phyloP scores from a whole-genome alignment of 2,329 filamentous ascomycete genomes.

The Fusarium scirpi region DNA sequence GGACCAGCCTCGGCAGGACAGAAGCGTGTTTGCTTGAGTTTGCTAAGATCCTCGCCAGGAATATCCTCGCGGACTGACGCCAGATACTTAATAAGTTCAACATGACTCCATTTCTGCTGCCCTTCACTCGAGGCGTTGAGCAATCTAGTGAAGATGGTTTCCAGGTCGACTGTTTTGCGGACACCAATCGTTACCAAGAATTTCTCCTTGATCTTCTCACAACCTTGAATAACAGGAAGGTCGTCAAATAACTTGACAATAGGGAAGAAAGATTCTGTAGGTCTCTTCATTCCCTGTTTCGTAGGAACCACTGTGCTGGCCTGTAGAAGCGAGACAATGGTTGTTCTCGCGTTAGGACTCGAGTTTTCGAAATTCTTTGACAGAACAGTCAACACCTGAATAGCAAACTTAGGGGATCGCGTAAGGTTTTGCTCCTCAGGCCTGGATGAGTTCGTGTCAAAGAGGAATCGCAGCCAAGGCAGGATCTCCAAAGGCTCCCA shows the following conservation, averaged over 20 bases:
- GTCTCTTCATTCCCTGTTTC: slow-evolving; percentile 87
- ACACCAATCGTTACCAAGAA: slow-evolving; percentile 87
- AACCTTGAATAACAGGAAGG: slow-evolving; percentile 81
- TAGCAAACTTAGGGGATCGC: slow-evolving; percentile 77
- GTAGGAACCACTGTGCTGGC: slow-evolving; percentile 85
- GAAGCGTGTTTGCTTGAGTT: slow-evolving; percentile 81
- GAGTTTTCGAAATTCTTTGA: slow-evolving; percentile 94
- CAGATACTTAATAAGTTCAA: slow-evolving; percentile 94
- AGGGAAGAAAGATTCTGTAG: slow-evolving; percentile 88
- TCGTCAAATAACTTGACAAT: slow-evolving; percentile 97
- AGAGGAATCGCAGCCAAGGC: slow-evolving; percentile 85
- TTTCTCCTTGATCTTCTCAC: slow-evolving; percentile 89
- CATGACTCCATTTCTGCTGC: slow-evolving; percentile 86
- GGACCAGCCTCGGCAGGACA: slow-evolving; percentile 80
- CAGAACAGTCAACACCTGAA: slow-evolving; percentile 80
- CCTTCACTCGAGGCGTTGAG: slow-evolving; percentile 70
- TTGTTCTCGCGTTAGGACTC: slow-evolving; percentile 72
- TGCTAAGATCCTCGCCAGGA: slow-evolving; percentile 81
- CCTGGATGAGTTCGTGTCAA: slow-evolving; percentile 73
- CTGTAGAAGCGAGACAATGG: slow-evolving; percentile 73
- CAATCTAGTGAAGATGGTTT: slow-evolving; percentile 90
- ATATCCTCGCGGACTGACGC: slow-evolving; percentile 92
- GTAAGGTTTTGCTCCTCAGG: slow-evolving; percentile 76
- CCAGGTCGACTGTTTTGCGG: slow-evolving; percentile 93
- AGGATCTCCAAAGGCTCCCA: slow-evolving; percentile 89